These are phyloP conservation scores for Kuraishia piskuri DNA, from an alignment of 805 yeast species.

Conservation along the genomic window DNA sequence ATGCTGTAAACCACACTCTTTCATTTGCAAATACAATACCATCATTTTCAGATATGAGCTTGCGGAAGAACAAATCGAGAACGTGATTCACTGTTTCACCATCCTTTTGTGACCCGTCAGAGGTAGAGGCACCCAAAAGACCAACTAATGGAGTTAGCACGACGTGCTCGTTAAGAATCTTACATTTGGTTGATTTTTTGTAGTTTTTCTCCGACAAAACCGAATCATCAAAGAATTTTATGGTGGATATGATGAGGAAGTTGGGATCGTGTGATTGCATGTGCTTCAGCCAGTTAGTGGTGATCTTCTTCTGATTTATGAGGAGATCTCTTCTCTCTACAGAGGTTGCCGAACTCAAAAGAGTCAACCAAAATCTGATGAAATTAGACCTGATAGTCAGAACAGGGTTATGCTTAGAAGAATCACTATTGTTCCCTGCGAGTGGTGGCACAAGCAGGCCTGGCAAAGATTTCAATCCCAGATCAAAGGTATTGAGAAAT, in stretches of 20 bases:
- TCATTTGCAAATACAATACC: constrained; percentile 42
- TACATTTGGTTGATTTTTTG: constrained; percentile 62
- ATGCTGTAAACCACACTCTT: constrained; percentile 37
- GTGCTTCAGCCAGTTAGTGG: constrained; percentile 61
- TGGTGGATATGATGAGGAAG: constrained; percentile 27
- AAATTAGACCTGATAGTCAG: constrained; percentile 50
- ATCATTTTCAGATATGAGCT: constrained; percentile 33
- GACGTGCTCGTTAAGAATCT: constrained; percentile 65
- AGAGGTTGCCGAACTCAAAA: constrained; percentile 41
- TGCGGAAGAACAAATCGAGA: constrained; percentile 38
- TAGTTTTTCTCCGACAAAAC: constrained; percentile 54
- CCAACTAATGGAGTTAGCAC: constrained; percentile 49
- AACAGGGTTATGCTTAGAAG: constrained; percentile 23
- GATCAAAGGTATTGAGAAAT: constrained; percentile 60
- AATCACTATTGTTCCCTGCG: constrained; percentile 32
- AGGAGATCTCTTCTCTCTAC: constrained; percentile 59
- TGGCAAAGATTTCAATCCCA: constrained; percentile 51
- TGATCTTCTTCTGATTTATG: constrained; percentile 43
- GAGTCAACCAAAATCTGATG: constrained; percentile 49
- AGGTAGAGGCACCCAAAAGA: constrained; percentile 29
- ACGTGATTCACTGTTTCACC: not conserved
- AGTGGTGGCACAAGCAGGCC: constrained; percentile 49
- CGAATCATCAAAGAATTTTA: constrained; percentile 38
- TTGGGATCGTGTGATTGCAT: constrained; percentile 45
- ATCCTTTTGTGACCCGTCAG: constrained; percentile 11